phyloP scores from a whole-genome alignment of 768 basidiomycete genomes.

The Phylloporus sp. region DNA sequence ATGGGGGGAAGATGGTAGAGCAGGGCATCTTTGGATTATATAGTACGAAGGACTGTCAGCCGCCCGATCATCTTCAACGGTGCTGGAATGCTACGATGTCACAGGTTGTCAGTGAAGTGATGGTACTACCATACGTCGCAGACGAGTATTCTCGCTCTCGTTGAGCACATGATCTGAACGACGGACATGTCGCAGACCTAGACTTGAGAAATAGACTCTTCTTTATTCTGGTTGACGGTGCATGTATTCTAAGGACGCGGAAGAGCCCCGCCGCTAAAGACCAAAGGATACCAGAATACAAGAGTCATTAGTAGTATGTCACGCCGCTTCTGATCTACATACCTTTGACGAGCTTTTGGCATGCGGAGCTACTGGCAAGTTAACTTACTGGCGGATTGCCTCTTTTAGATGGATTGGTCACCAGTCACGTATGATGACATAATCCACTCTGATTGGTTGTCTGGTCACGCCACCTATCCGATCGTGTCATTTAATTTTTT shows the following conservation, averaged over 20 bases:
- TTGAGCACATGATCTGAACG: not conserved
- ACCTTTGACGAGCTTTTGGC: no score
- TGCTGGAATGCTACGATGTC: conserved; percentile 1
- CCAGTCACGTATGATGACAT: no score
- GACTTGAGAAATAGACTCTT: not conserved
- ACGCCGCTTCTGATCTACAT: no score
- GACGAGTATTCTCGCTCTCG: not conserved
- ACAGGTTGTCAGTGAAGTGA: not conserved
- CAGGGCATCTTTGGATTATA: not conserved
- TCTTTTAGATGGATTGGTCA: no score
- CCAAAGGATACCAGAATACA: no score
- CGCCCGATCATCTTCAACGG: not conserved
- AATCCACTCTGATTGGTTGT: conserved; percentile 23
- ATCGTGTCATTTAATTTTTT: conserved; percentile 13
- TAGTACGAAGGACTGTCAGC: not conserved
- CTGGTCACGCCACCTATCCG: conserved; percentile 25
- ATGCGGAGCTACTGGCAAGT: no score
- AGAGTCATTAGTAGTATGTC: no score
- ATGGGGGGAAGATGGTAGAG: not conserved
- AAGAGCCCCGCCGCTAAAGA: not conserved
- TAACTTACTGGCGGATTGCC: no score
- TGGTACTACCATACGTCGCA: not conserved
- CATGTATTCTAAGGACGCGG: not conserved
- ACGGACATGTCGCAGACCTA: not conserved
- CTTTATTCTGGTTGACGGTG: not conserved